phyloP scores from a whole-genome alignment of 495 filamentous ascomycete genomes.

The Pseudevernia furfuracea region DNA sequence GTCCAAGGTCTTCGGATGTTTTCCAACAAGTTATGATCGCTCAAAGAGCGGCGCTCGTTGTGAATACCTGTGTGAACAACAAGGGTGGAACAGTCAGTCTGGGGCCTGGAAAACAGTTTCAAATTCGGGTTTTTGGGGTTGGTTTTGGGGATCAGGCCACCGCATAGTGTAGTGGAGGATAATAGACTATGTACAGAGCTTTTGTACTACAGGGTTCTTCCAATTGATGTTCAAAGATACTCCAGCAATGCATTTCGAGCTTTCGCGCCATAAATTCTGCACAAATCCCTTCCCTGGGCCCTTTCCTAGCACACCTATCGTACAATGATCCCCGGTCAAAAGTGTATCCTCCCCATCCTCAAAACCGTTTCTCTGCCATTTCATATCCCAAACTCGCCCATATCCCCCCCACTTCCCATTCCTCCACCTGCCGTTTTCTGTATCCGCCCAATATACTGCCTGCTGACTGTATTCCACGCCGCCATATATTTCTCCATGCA shows the following conservation, averaged over 20 bases:
- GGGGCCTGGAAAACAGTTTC: not conserved
- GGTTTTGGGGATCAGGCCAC: not conserved
- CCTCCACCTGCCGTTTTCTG: conserved; percentile 44
- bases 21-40: not conserved
- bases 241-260: not conserved
- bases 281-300: too few relatives aligned
- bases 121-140: not conserved
- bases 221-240: not conserved
- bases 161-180: not conserved
- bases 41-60: not conserved
- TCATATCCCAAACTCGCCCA: conserved; percentile 13
- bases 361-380: not conserved
- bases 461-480: conserved; percentile 80
- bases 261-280: not conserved
- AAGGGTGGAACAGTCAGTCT: not conserved
- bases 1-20: not conserved
- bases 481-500: conserved; percentile 99
- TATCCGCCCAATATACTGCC: conserved; percentile 65
- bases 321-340: not conserved
- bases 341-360: not conserved
- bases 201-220: not conserved
- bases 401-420: not conserved
- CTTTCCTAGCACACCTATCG: not conserved
- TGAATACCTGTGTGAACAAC: not conserved
- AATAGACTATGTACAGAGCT: too few relatives aligned